Percentiles rank a stretch among this genome's conserved stretches.
Evolutionary conservation across 352 stramenopile genomes (phyloP).

Genomic region (Phytophthora citrophthora): DNA sequence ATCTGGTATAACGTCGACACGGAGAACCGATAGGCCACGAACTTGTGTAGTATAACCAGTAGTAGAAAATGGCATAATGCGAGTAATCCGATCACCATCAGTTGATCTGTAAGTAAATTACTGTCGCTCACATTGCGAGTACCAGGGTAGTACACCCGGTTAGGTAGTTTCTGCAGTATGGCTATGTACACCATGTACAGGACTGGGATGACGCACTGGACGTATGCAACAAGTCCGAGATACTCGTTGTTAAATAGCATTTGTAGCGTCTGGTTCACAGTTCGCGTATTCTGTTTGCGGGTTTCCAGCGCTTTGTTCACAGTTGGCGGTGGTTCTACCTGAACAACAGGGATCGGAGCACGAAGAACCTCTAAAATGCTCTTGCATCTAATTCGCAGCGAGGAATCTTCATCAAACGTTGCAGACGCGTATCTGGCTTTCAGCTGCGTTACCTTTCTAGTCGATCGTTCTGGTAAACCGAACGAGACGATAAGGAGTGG

Average conservation of each 20-base stretch:
- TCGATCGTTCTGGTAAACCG: no score
- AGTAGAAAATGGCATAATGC: not conserved
- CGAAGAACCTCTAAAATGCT: not conserved
- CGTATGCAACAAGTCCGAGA: slow-evolving; percentile 32
- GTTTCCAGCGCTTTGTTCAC: not conserved
- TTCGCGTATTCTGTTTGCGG: slow-evolving; percentile 22
- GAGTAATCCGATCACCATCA: not conserved
- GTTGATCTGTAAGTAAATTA: no score
- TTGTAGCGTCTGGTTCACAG: slow-evolving; percentile 31
- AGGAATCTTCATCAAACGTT: no score
- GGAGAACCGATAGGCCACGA: not conserved
- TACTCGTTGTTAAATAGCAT: slow-evolving; percentile 47
- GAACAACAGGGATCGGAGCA: no score
- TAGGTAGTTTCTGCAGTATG: slow-evolving; percentile 9
- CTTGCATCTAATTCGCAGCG: not conserved
- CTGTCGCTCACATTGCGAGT: no score
- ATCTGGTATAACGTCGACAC: not conserved
- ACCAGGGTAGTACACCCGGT: slow-evolving; percentile 27
- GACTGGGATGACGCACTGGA: slow-evolving; percentile 32
- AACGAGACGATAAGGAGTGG: no score
- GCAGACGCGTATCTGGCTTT: no score
- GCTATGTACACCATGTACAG: slow-evolving; percentile 35
- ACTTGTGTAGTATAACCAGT: not conserved
- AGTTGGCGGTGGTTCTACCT: no score
- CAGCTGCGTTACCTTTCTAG: no score